Base-by-base conservation (phyloP, 176 grass and related monocot genomes). In the Phoenix dactylifera region DNA sequence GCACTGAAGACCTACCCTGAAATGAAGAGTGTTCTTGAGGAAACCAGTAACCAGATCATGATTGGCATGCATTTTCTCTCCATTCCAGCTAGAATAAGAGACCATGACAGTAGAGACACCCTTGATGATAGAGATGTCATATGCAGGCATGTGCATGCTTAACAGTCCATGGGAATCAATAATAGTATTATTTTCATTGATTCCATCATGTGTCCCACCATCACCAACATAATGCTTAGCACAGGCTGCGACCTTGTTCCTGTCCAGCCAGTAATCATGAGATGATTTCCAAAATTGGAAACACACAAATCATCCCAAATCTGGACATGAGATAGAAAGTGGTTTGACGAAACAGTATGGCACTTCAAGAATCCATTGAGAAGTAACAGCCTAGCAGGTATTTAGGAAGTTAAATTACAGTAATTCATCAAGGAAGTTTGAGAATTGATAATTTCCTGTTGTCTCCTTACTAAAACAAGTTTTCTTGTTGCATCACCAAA, bases 71-170 rank as follows among this genome's bases (percentile, higher is more conserved):
- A 96, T 96, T 76, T 96, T 96, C 50, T 69, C 69, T 54, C 92
- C 86, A 77, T 96, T 96, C 83, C 89, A 72, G 58, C 92, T 96
- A 68, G 92, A 90, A 65, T 90, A 96, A 74, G 92, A 96, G 16
- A 96, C 86, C 92, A 96, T 96, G 71, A 96, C 62, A 52, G 92
- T 96, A 26, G 92, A 80, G 1, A 96, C 83, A 71, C 92, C 92
- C 74, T 90, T 96, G 29, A 87, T 82, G 49, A 96, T 75, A 30
- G 86, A 79, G 57, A 87, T 65, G 65, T 90, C 90, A 69, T 96
- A 96, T 20, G 92, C 86, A 56, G 92, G 86, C 92, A 96, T 96
- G 69, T 96, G 92, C 73, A 96, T 90, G 83, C 80, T 71, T 39
- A 90, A 57, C 32, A 96, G 72, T 51, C 77, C 92, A 55, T 77